Evolutionary conservation across 2,329 filamentous ascomycete species (phyloP).

Genomic region (Xylaria sp.): DNA sequence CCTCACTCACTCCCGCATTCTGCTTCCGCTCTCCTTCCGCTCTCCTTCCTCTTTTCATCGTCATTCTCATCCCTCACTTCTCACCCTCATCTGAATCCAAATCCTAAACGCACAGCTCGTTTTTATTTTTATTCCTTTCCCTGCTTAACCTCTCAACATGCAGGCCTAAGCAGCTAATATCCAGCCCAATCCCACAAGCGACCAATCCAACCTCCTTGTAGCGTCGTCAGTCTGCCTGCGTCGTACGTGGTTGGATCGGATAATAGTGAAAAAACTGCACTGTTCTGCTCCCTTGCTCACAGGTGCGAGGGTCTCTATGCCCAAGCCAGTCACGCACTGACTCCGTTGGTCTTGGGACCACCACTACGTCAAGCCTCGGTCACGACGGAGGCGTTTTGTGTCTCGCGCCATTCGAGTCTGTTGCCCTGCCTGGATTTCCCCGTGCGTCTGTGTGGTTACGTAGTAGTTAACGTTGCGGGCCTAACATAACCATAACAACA

Average conservation of each 20-base stretch:
- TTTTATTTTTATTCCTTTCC: slow-evolving; percentile 3
- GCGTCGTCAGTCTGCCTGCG: slow-evolving; percentile 38
- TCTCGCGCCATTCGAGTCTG: slow-evolving; percentile 15
- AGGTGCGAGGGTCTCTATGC: slow-evolving; percentile 25
- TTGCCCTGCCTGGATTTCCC: slow-evolving; percentile 23
- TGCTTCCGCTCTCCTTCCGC: slow-evolving; percentile 17
- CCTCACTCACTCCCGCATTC: slow-evolving; percentile 44
- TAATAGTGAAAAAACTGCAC: slow-evolving; percentile 19
- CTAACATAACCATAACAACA: slow-evolving; percentile 40
- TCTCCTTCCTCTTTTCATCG: slow-evolving; percentile 20
- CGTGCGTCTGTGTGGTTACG: slow-evolving; percentile 34
- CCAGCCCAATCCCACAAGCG: slow-evolving; percentile 40
- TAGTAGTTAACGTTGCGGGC: slow-evolving; percentile 25
- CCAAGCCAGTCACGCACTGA: slow-evolving; percentile 30
- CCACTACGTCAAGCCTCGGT: slow-evolving; percentile 41
- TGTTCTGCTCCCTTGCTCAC: slow-evolving; percentile 30
- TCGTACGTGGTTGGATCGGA: slow-evolving; percentile 26
- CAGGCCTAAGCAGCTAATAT: slow-evolving; percentile 41
- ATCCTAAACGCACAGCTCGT: background rate
- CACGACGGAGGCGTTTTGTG: slow-evolving; percentile 32
- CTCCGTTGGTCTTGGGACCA: slow-evolving; percentile 38
- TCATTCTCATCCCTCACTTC: slow-evolving; percentile 22
- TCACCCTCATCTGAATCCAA: slow-evolving; percentile 7
- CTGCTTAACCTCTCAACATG: slow-evolving; percentile 25
- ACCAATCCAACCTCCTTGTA: slow-evolving; percentile 41